Base-by-base conservation (phyloP, 1,284 basidiomycete genomes). In the Naganishia cerealis region DNA sequence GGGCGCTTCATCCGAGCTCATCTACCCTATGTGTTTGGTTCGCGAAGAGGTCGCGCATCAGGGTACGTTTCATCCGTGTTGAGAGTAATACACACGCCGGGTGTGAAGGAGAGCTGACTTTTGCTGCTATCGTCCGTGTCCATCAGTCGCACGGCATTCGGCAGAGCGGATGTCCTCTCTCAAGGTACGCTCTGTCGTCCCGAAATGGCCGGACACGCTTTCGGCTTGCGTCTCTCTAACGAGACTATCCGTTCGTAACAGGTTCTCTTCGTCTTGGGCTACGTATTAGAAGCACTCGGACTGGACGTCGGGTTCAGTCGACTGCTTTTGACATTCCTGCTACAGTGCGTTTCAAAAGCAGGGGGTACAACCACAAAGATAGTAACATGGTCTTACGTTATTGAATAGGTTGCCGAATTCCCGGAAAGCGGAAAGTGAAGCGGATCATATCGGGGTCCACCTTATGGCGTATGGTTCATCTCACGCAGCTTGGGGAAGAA, bases 21-120 rank as follows among this genome's bases (percentile, higher is more conserved):
- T 12, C 8, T 29, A 24, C 8, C 4, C 9, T 50, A 69, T 54
- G 48, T n/a, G 21, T 40, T 29, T 55, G 3, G 13, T 46, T 59
- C 0, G 15, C 48, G 24, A 71, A 91, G 92, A 94, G 80, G 90
- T 95, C 52, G 91, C 90, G 2, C 94, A 95, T 75, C 88, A 90
- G 72, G 88, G 88, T 87, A 72, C 74, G 82, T 70, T 33, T 33
- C 29, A 33, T 33, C 29, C 29, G 29, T 33, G 3, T 33, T 33
- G 29, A 33, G 29, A 6, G 29, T 33, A 33, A 33, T 6, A 33
- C 2, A 33, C 29, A 7, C 61, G 70, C 18, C 67, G n/a, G 10
- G 26, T 12, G 24, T 29, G 1, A 0, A 21, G 3, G 18, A 38
- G 46, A 40, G 15, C 43, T 42, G 18, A 36, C 40, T 43, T 29